Conservation (phyloP, 352 stramenopile species). For the Globisporangium okanoganense region DNA sequence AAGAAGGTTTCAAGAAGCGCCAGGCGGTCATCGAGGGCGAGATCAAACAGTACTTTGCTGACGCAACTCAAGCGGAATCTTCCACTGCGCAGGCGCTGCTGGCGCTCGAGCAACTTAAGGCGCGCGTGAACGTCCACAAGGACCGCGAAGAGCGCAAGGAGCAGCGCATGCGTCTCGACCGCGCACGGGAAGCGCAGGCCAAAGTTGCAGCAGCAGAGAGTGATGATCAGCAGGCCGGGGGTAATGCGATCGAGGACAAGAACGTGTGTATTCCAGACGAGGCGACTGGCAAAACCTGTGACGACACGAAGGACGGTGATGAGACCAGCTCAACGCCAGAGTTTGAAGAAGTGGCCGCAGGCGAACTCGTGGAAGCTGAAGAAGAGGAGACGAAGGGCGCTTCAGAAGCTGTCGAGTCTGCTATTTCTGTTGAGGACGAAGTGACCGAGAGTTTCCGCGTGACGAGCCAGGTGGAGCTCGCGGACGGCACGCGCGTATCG, state of each 20-base stretch:
- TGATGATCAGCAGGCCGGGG: not conserved
- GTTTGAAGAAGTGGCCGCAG: conserved; percentile 32
- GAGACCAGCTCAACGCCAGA: not conserved
- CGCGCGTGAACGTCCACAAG: conserved; percentile 60
- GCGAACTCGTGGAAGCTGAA: conserved; percentile 16
- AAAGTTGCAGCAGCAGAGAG: not conserved
- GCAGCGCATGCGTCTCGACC: conserved; percentile 43
- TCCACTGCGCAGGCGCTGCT: conserved; percentile 32
- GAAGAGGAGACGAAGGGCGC: conserved; percentile 15
- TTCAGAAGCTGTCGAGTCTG: not conserved
- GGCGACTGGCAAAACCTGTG: conserved; percentile 12
- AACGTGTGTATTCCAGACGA: conserved; percentile 10
- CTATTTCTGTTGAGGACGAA: conserved; percentile 18
- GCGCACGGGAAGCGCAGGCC: conserved; percentile 40
- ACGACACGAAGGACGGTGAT: conserved; percentile 1
- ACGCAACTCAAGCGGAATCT: conserved; percentile 22
- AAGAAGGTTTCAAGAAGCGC: conserved; percentile 47
- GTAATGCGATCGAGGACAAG: not conserved
- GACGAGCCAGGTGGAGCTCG: conserved; percentile 53
- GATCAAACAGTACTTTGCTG: conserved; percentile 41
- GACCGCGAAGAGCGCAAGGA: conserved; percentile 63
- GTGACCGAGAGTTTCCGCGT: conserved; percentile 28
- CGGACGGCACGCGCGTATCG: conserved; percentile 50
- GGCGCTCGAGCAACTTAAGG: conserved; percentile 39
- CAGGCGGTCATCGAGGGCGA: conserved; percentile 33